These are phyloP conservation scores for Colletotrichum tanaceti DNA, from an alignment of 2,329 filamentous ascomycete genomes.

Conservation along the genomic window DNA sequence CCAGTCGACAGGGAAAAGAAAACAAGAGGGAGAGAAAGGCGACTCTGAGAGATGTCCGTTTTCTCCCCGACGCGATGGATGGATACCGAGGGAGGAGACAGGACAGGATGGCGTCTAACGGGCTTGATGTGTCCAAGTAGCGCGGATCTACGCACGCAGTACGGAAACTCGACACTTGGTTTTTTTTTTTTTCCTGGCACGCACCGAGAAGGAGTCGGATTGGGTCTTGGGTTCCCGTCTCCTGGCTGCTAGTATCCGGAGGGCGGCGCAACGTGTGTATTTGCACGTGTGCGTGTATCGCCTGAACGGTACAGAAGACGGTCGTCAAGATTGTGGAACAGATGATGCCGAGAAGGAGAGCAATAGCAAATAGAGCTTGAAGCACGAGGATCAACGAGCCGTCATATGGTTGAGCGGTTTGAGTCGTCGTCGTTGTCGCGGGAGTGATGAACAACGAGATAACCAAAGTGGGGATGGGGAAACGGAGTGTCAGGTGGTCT, in stretches of 20 bases:
- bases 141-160: conserved; percentile 31
- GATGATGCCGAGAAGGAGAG: conserved; percentile 15
- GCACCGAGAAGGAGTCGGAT: not conserved
- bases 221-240: not conserved
- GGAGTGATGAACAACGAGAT: not conserved
- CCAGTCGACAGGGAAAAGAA: not conserved
- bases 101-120: conserved; percentile 21
- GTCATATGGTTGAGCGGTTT: conserved; percentile 30
- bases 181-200: conserved; percentile 19
- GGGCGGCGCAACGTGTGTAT: conserved; percentile 12
- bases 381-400: conserved; percentile 20
- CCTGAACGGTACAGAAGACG: conserved; percentile 14
- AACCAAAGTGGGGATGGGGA: not conserved
- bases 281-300: not conserved
- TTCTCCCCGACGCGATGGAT: not conserved
- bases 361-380: conserved; percentile 5
- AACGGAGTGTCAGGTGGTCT: conserved; percentile 37
- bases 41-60: not conserved
- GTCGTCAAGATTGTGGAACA: conserved; percentile 23
- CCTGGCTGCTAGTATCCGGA: conserved; percentile 12
- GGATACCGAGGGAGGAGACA: conserved; percentile 1
- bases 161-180: not conserved
- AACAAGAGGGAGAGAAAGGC: not conserved
- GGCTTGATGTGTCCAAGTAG: conserved; percentile 32
- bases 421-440: conserved; percentile 2